Percentiles rank a stretch among this genome's conserved stretches.
phyloP scores from a whole-genome alignment of 2,329 filamentous ascomycete species.

The Botrytis porri region DNA sequence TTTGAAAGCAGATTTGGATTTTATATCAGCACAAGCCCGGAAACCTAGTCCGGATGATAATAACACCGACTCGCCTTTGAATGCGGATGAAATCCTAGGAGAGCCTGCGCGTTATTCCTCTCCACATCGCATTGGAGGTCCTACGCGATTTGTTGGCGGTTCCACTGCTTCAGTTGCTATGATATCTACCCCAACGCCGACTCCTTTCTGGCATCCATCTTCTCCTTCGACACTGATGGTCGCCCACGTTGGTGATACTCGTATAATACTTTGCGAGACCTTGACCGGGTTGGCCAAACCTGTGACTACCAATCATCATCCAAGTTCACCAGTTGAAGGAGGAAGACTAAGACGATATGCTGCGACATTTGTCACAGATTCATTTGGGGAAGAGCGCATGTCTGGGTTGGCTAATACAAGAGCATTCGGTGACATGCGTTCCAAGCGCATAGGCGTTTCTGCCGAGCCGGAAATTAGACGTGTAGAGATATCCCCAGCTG shows the following conservation, averaged over 20 bases:
- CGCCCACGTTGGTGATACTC: slow-evolving; percentile 90
- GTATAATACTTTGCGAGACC: slow-evolving; percentile 85
- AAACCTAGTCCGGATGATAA: slow-evolving; percentile 74
- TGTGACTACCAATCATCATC: slow-evolving; percentile 88
- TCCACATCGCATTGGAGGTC: slow-evolving; percentile 66
- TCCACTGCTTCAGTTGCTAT: slow-evolving; percentile 88
- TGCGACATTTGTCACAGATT: slow-evolving; percentile 85
- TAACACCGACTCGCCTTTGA: slow-evolving; percentile 72
- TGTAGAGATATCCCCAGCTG: slow-evolving; percentile 74
- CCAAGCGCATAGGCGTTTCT: slow-evolving; percentile 88
- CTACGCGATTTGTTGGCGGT: slow-evolving; percentile 82
- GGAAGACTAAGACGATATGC: slow-evolving; percentile 82
- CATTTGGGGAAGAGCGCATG: slow-evolving; percentile 95
- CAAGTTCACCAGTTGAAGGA: slow-evolving; percentile 79
- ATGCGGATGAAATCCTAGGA: slow-evolving; percentile 80
- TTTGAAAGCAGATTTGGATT: slow-evolving; percentile 89
- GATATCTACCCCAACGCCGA: slow-evolving; percentile 86
- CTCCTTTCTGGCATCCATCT: slow-evolving; percentile 92
- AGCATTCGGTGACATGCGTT: slow-evolving; percentile 87
- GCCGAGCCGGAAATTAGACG: slow-evolving; percentile 87
- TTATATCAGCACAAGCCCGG: slow-evolving; percentile 81
- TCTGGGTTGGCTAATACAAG: slow-evolving; percentile 90
- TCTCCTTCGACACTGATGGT: slow-evolving; percentile 80
- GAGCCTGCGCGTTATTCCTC: slow-evolving; percentile 53
- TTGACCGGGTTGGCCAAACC: slow-evolving; percentile 75